These are phyloP conservation scores for Bathelium albidoporum DNA, from an alignment of 495 filamentous ascomycete genomes.

Conservation along the genomic window DNA sequence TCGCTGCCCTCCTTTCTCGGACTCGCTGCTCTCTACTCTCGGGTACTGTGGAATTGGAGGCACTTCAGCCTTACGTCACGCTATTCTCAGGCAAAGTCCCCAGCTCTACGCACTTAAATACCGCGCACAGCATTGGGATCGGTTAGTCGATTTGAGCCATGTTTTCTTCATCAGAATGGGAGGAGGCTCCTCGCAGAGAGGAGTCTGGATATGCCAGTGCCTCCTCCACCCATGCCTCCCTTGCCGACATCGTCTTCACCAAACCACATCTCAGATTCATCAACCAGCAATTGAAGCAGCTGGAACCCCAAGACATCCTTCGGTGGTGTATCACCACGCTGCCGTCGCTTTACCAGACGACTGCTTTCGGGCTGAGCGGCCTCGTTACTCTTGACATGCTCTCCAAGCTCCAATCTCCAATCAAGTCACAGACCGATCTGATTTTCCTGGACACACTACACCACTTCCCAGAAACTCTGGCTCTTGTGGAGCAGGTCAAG, in stretches of 20 bases:
- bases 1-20: constrained; percentile 3
- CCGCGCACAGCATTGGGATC: background rate
- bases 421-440: constrained; percentile 67
- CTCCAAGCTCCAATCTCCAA: constrained; percentile 47
- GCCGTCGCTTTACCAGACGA: constrained; percentile 87
- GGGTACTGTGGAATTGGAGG: background rate
- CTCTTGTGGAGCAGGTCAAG: constrained; percentile 68
- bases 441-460: constrained; percentile 97
- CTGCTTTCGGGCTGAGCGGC: constrained; percentile 92
- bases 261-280: constrained; percentile 80
- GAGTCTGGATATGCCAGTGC: constrained; percentile 90
- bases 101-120: too few species aligned
- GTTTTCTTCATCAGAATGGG: constrained; percentile 13
- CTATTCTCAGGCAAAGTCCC: background rate
- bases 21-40: background rate
- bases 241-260: constrained; percentile 76
- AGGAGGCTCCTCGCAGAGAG: constrained; percentile 11
- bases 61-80: background rate
- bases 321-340: constrained; percentile 86
- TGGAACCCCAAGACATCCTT: constrained; percentile 77
- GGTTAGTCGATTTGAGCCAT: constrained; percentile 3
- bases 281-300: constrained; percentile 75
- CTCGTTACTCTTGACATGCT: constrained; percentile 93
- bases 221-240: constrained; percentile 50
- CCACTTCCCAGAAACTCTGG: constrained; percentile 85